Base-by-base conservation (phyloP, 2,329 filamentous ascomycete species). In the Aspergillus sclerotialis region DNA sequence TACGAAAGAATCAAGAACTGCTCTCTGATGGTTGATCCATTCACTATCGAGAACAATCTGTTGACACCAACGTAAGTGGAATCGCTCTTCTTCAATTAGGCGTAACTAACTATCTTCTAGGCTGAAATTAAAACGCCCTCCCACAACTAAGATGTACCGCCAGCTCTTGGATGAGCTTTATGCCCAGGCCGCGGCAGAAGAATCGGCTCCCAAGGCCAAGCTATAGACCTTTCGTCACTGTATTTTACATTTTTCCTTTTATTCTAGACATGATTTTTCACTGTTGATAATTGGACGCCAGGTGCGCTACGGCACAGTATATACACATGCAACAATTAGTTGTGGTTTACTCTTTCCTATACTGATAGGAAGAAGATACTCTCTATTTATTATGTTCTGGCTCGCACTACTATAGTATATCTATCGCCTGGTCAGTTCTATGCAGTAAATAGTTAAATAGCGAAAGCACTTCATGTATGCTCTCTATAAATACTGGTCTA, bases 1-100 rank as follows among this genome's bases (percentile, higher is more conserved):
- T 96, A 84, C 50, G 92, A 98, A 72, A 78, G 78, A 44, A 81
- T 96, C 30, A 77, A 75, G 58, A 84, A 81, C 48, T 73, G 82
- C 37, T 64, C 82, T 43, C 65, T 98, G 47, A 80, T 83, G 50
- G 50, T 95, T 10, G 92, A 98, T 39, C 92, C 92, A 2, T 96
- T 98, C 52, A 85, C 80, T 1, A 80, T 96, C 45, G 89, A 94
- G 32, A 98, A 98, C 56, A 84, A 94, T 63, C 71, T 95, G 32
- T 66, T 70, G 45, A 70, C 67, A 6, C 67, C 67, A 8, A 70
- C 67, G 59, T 68, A 51, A 53, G 64, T 64, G n/a, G 12, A 14
- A 15, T 28, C 17, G 29, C 7, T 19, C 10, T 16, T 89, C 56
- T 32, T 32, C 11, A n/a, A 14, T 4, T 10, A 6, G 16, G 4